These are phyloP conservation scores for Lasiodiplodia theobromae DNA, from an alignment of 2,329 filamentous ascomycete genomes.

Conservation along the genomic window DNA sequence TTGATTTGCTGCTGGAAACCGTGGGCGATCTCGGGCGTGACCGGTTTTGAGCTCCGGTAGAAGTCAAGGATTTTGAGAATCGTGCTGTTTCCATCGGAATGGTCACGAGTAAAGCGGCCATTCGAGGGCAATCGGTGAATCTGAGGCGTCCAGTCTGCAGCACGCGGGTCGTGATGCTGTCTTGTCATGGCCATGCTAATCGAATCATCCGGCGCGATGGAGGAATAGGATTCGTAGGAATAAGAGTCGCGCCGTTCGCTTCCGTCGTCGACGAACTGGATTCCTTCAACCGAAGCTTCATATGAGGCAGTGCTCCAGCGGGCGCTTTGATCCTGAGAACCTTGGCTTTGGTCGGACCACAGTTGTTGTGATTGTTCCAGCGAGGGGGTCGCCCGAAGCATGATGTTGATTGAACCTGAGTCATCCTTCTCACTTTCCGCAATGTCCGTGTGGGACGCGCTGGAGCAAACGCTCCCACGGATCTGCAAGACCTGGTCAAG, in stretches of 20 bases:
- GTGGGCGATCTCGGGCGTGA: slow-evolving; percentile 50
- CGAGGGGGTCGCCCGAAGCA: slow-evolving; percentile 56
- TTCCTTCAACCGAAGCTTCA: slow-evolving; percentile 20
- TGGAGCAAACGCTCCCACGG: slow-evolving; percentile 53
- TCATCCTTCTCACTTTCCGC: slow-evolving; percentile 53
- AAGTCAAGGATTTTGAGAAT: slow-evolving; percentile 51
- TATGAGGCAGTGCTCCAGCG: slow-evolving; percentile 24
- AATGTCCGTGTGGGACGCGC: slow-evolving; percentile 39
- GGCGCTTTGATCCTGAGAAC: slow-evolving; percentile 3
- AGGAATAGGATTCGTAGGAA: slow-evolving; percentile 42
- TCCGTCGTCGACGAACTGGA: slow-evolving; percentile 27
- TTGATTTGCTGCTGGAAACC: slow-evolving; percentile 51
- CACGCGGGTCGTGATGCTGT: slow-evolving; percentile 31
- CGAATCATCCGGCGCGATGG: slow-evolving; percentile 47
- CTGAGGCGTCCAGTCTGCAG: slow-evolving; percentile 38
- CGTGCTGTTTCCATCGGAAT: slow-evolving; percentile 50
- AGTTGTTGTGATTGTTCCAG: slow-evolving; percentile 29
- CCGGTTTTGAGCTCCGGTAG: slow-evolving; percentile 47
- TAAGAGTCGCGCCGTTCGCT: slow-evolving; percentile 31
- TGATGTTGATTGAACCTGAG: slow-evolving; percentile 63
- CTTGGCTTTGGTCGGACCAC: slow-evolving; percentile 22
- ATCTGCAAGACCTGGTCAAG: slow-evolving; percentile 58
- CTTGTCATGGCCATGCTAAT: slow-evolving; percentile 43
- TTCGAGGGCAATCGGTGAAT: slow-evolving; percentile 36
- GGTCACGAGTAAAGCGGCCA: slow-evolving; percentile 38